Evolutionary conservation across 306 rosid species (phyloP), one percentile per base, ranked within the genome.

Genomic region (Lotus japonicus): DNA sequence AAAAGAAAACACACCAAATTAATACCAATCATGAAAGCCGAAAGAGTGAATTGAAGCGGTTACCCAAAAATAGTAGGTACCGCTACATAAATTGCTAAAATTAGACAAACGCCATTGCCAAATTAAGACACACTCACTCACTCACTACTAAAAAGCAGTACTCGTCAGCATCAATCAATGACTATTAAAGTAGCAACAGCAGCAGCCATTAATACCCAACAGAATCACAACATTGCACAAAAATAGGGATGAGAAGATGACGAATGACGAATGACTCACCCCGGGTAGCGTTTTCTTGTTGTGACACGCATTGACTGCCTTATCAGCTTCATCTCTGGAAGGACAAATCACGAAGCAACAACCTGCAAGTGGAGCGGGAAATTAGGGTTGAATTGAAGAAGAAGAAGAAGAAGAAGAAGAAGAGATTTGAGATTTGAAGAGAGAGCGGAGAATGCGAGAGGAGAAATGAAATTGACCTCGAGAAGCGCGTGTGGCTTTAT

Each of bases 271-370:
- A n/a, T n/a, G n/a, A n/a, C n/a, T n/a, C n/a, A n/a, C 82, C 95
- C 99, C 99, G 6, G 97, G 92, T 21, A 94, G 58, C 6, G 99
- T 90, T 77, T 84, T 94, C 87, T 88, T 85, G 62, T 90, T 94
- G 66, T 94, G 97, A 80, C 97, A 94, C 11, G 95, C 96, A 94
- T 82, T 80, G 83, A 94, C 97, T 66, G 97, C 97, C 69, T 90
- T 94, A 79, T 94, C 99, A 5, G 99, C 99, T 71, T 94, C 99
- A 17, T 90, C 80, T 54, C 96, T 84, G 62, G 99, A 88, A 38
- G 99, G 95, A 81, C 97, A 94, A 54, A 87, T 90, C 58, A 94
- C 76, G 65, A 94, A 94, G 74, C 99, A 90, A 43, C 99, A 94
- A 15, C 99, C 99, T 94, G 78, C 81, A 55, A 57, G 1, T 11